A percentile compares a stretch with the other conserved stretches of the same genome.
These are phyloP conservation scores for Aspergillus sparsus DNA, from an alignment of 495 filamentous ascomycete species.

Conservation along the genomic window DNA sequence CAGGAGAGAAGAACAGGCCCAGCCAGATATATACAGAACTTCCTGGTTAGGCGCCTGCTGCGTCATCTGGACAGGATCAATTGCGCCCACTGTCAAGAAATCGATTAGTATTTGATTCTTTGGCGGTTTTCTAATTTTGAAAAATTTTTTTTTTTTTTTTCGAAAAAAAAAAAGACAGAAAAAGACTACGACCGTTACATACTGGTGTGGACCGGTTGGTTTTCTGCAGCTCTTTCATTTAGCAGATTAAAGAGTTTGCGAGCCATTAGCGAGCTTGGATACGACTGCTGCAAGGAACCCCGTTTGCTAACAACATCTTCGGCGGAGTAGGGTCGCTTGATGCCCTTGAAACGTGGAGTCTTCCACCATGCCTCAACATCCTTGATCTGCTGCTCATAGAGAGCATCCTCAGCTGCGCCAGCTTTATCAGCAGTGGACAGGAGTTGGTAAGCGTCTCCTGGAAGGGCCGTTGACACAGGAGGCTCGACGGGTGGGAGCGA, in stretches of 20 bases:
- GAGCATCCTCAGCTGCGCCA: constrained; percentile 74
- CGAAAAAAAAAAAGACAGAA: no score
- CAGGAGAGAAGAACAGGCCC: constrained; percentile 91
- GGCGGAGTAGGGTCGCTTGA: constrained; percentile 87
- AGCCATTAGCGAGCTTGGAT: constrained; percentile 90
- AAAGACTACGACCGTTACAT: constrained; percentile 32
- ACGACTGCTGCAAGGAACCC: constrained; percentile 80
- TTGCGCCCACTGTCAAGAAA: constrained; percentile 77
- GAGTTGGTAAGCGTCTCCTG: constrained; percentile 77
- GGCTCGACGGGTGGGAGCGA: constrained; percentile 45
- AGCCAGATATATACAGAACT: constrained; percentile 92
- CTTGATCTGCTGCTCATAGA: constrained; percentile 76
- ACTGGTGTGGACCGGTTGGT: constrained; percentile 90
- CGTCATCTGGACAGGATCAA: constrained; percentile 98
- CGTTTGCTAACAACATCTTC: constrained; percentile 91
- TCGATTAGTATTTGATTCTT: constrained; percentile 13
- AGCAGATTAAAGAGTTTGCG: constrained; percentile 90
- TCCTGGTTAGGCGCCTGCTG: constrained; percentile 97
- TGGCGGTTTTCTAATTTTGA: no score
- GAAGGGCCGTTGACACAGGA: constrained; percentile 57
- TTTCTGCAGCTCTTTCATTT: constrained; percentile 69
- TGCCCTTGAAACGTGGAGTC: constrained; percentile 77
- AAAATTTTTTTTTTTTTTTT: no score
- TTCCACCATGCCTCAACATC: constrained; percentile 89
- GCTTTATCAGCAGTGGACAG: constrained; percentile 71